Evolutionary conservation across 805 yeast genomes (phyloP).

Genomic region (Brettanomyces naardenensis): DNA sequence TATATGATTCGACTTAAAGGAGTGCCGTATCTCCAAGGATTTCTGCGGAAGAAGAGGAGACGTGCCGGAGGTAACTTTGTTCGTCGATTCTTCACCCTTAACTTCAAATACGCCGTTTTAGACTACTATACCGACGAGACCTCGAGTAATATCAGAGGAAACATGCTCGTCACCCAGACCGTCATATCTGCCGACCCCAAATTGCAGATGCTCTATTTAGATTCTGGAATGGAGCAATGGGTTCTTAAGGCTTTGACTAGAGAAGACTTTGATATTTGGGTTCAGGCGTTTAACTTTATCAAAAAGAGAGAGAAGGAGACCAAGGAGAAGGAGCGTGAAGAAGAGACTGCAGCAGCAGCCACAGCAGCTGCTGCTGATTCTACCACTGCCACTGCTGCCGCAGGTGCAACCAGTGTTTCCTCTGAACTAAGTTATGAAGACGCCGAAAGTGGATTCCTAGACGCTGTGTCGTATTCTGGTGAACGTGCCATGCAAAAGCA

Average conservation of each 20-base stretch:
- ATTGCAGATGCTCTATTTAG: conserved; percentile 65
- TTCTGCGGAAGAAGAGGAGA: conserved; percentile 62
- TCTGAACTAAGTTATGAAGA: background rate
- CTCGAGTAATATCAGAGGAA: conserved; percentile 75
- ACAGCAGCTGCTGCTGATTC: background rate
- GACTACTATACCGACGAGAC: conserved; percentile 71
- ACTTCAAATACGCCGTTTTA: conserved; percentile 72
- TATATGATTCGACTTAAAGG: conserved; percentile 38
- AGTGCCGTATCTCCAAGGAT: conserved; percentile 72
- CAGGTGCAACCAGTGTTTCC: background rate
- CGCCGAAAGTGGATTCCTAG: background rate
- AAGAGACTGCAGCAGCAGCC: conserved; percentile 3
- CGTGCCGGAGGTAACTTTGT: conserved; percentile 78
- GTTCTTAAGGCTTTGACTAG: conserved; percentile 59
- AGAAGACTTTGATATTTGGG: conserved; percentile 75
- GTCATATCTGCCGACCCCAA: conserved; percentile 74
- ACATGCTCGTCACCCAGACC: conserved; percentile 78
- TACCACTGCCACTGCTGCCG: background rate
- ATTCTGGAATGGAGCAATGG: conserved; percentile 96
- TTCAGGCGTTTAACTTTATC: conserved; percentile 60
- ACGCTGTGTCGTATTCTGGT: background rate
- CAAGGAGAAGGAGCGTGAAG: conserved; percentile 13
- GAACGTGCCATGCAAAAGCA: background rate
- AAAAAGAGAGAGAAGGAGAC: conserved; percentile 25
- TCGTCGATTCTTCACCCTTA: conserved; percentile 76